Evolutionary conservation across 202 grass and related monocot species (phyloP), one percentile per base, ranked within the genome.

Genomic region (Digitaria exilis): DNA sequence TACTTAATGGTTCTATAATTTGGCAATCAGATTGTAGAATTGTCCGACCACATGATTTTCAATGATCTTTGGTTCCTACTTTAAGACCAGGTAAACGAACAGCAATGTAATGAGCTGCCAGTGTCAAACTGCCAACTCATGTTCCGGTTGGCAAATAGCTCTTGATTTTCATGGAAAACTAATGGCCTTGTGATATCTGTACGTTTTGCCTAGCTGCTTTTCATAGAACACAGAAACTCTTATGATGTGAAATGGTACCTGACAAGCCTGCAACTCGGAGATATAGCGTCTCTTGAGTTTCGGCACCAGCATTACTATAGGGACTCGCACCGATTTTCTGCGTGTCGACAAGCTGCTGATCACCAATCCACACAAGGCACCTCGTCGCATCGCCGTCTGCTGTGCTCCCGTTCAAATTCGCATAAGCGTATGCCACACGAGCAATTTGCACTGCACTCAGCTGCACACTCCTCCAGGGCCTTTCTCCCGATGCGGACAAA

Each of bases 291-390:
- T 80, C 78, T 65, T 35, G 31, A 65, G 7, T 32, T 7, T 65
- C 61, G 9, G 30, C 2, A 35, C 61, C 61, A 35, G 61, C 61
- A 21, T 30, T 65, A 19, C 32, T 65, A 37, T 54, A 21, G 6
- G 31, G 32, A 65, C 9, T 65, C 18, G 4, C 55, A 17, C 35
- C 64, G 0, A 19, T 4, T 43, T 85, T 85, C 65, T 69, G 31
- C 0, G 66, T 31, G 55, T 85, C 83, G 0, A 85, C 10, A 0
- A 85, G 9, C 31, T 79, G 62, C 18, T 54, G 50, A 9, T 65
- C 75, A 22, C 83, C 83, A 3, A 41, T 17, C 73, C 89, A 91
- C 45, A 85, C n/a, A 26, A 82, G 61, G 44, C 85, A 87, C 71
- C 50, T 62, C 18, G 56, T 62, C 16, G 37, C 7, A 39, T 18